phyloP scores from a whole-genome alignment of 1,139 yeast species.

The Candida albicans region DNA sequence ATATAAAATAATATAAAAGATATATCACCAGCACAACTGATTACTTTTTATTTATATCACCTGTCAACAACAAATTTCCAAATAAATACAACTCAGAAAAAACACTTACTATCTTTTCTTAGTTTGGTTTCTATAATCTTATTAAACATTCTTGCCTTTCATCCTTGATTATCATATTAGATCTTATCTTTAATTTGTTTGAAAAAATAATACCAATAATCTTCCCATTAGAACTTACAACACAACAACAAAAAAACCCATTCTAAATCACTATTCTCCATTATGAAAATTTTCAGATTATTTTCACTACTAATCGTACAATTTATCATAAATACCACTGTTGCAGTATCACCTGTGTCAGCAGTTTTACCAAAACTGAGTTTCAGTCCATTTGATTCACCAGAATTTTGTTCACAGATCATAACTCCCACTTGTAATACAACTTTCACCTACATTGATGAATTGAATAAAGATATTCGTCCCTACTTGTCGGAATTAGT shows the following conservation, averaged over 20 bases:
- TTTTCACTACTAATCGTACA: constrained; percentile 10
- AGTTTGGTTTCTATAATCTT: neutral
- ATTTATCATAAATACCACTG: constrained; percentile 1
- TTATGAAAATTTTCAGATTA: constrained; percentile 3
- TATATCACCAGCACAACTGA: too few species aligned
- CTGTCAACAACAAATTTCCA: neutral
- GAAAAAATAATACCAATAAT: neutral
- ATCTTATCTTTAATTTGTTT: neutral
- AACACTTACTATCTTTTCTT: neutral
- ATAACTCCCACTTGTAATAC: constrained; percentile 50
- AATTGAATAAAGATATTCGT: constrained; percentile 34
- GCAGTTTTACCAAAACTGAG: constrained; percentile 12
- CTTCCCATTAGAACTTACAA: neutral
- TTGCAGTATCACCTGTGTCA: constrained; percentile 7
- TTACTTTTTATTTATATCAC: neutral
- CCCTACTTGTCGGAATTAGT: constrained; percentile 60
- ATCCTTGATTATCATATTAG: too few species aligned
- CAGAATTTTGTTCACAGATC: constrained; percentile 49
- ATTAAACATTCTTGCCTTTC: neutral
- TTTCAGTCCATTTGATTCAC: constrained; percentile 42
- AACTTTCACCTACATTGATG: constrained; percentile 47
- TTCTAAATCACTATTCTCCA: neutral
- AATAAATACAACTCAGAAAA: neutral
- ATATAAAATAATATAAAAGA: too few species aligned
- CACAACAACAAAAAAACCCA: neutral